phyloP scores from a whole-genome alignment of 2,329 filamentous ascomycete species.

The Nannizziopsis arthrosporioides region DNA sequence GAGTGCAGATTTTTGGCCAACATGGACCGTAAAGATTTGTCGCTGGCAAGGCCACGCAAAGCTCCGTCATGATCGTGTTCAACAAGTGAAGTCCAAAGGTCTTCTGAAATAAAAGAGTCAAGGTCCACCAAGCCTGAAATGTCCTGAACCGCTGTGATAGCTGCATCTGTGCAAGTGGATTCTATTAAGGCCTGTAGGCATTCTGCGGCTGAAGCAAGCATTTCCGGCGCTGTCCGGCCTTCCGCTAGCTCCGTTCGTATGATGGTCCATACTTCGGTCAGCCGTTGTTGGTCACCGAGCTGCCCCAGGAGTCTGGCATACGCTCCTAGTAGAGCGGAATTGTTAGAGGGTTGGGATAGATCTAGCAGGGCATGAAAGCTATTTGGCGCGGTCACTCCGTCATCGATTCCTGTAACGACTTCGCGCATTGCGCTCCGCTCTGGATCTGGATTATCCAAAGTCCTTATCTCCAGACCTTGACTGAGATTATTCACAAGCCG shows the following conservation, averaged over 20 bases:
- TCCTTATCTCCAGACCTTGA: slow-evolving; percentile 1
- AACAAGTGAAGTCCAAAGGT: slow-evolving; percentile 12
- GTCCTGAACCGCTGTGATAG: slow-evolving; percentile 20
- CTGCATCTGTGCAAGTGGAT: slow-evolving; percentile 17
- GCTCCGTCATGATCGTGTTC: slow-evolving; percentile 16
- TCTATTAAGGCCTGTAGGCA: slow-evolving; percentile 21
- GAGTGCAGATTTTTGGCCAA: slow-evolving; percentile 20
- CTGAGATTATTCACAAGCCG: slow-evolving; percentile 19
- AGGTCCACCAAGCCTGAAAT: slow-evolving; percentile 19
- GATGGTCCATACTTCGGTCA: slow-evolving; percentile 20
- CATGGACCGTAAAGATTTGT: slow-evolving; percentile 18
- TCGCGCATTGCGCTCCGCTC: slow-evolving; percentile 9
- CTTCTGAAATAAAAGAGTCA: slow-evolving; percentile 15
- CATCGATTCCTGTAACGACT: slow-evolving; percentile 8
- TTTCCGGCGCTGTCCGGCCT: background rate
- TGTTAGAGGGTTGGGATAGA: slow-evolving; percentile 7
- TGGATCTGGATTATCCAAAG: slow-evolving; percentile 7
- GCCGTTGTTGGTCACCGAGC: slow-evolving; percentile 17
- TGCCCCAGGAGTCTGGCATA: slow-evolving; percentile 14
- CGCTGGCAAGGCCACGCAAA: slow-evolving; percentile 19
- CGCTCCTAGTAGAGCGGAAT: background rate
- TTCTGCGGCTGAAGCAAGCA: slow-evolving; percentile 17
- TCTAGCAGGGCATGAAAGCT: slow-evolving; percentile 8
- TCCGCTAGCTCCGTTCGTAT: slow-evolving; percentile 13
- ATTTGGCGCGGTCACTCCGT: background rate